Evolutionary conservation across 768 basidiomycete genomes (phyloP).

Genomic region (Lentinula sp.): DNA sequence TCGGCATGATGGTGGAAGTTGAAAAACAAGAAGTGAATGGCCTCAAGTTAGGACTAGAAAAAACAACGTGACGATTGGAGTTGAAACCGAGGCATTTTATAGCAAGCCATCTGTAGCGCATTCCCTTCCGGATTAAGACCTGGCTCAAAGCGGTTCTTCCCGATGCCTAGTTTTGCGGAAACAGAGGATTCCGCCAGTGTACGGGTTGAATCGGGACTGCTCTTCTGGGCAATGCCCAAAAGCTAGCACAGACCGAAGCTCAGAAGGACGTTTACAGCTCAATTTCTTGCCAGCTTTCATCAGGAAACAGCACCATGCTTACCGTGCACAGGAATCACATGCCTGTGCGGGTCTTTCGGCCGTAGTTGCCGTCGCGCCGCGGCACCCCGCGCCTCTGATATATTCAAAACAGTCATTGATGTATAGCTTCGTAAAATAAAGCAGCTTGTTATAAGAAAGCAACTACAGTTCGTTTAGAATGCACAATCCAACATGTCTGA

Average conservation of each 20-base stretch:
- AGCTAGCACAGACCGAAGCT: neutral
- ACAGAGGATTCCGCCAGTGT: slow-evolving; percentile 8
- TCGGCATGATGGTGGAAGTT: slow-evolving; percentile 56
- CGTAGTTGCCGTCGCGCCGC: neutral
- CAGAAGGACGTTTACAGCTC: neutral
- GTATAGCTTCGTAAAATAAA: neutral
- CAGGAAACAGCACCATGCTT: neutral
- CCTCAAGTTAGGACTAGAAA: neutral
- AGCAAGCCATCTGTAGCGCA: slow-evolving; percentile 22
- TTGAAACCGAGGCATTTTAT: slow-evolving; percentile 22
- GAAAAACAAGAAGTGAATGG: slow-evolving; percentile 16
- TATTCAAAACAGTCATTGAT: neutral
- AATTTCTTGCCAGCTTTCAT: neutral
- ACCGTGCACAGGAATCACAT: neutral
- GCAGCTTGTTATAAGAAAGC: neutral
- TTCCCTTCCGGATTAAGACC: slow-evolving; percentile 27
- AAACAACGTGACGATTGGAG: slow-evolving; percentile 8
- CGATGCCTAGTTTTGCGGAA: slow-evolving; percentile 5
- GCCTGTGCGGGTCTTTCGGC: neutral
- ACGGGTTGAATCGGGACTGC: neutral
- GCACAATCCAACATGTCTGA: neutral
- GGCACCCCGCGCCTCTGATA: neutral
- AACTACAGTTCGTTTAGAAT: neutral
- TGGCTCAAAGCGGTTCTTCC: slow-evolving; percentile 11
- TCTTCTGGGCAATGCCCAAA: slow-evolving; percentile 1